A percentile compares a stretch with the other conserved stretches of the same genome.
Evolutionary conservation across 2,329 filamentous ascomycete species (phyloP).

Genomic region (Fusarium secorum): DNA sequence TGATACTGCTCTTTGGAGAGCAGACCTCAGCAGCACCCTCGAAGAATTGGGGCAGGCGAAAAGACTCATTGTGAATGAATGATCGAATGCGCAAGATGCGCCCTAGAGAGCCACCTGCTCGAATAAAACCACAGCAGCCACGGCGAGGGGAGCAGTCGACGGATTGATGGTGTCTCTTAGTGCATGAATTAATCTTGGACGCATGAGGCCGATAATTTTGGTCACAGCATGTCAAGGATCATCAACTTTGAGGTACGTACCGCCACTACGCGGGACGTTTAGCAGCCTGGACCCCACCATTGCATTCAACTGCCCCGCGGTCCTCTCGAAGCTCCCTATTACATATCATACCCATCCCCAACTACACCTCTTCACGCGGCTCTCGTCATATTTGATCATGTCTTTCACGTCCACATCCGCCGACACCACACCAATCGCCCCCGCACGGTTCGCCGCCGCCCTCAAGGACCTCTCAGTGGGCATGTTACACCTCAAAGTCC

Average conservation of each 20-base stretch:
- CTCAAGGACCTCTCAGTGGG: constrained; percentile 71
- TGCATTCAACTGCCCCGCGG: constrained; percentile 22
- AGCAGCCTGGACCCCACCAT: constrained; percentile 37
- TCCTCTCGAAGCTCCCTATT: constrained; percentile 1
- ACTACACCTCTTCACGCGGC: not conserved
- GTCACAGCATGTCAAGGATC: constrained; percentile 11
- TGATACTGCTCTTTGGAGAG: constrained; percentile 38
- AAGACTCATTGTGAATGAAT: constrained; percentile 40
- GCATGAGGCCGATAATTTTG: constrained; percentile 37
- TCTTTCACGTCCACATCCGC: constrained; percentile 61
- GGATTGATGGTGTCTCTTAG: constrained; percentile 33
- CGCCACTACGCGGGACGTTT: constrained; percentile 5
- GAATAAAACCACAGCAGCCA: constrained; percentile 29
- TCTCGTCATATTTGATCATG: constrained; percentile 52
- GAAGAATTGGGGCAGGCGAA: constrained; percentile 43
- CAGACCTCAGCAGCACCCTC: constrained; percentile 43
- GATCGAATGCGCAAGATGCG: constrained; percentile 36
- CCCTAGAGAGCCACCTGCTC: constrained; percentile 37
- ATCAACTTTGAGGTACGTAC: constrained; percentile 30
- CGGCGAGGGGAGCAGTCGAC: constrained; percentile 6
- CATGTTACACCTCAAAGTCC: constrained; percentile 75
- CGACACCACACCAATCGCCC: constrained; percentile 66
- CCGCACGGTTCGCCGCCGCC: constrained; percentile 70
- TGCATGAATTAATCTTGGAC: constrained; percentile 41
- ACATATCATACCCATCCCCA: not conserved